Evolutionary conservation across 2,329 filamentous ascomycete genomes (phyloP), one percentile per base, ranked within the genome.

Genomic region (Parastagonospora avenae): DNA sequence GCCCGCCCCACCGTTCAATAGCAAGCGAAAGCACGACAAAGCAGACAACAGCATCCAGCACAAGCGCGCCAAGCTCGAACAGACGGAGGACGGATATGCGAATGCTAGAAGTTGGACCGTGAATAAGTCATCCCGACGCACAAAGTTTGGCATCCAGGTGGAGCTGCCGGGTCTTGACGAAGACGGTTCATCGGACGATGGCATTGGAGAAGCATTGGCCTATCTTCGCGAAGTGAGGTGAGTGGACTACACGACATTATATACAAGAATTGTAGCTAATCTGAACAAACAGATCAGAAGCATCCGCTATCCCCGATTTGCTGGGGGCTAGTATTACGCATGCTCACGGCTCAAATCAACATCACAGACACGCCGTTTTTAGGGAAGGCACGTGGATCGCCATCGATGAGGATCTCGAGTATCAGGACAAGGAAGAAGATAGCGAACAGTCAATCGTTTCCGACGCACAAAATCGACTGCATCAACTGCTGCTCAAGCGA

Each of bases 321-420:
- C 81, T 94, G 44, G 82, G 85, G 39, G 89, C 75, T 62, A 58
- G 68, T 11, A 52, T 60, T 36, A 60, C 68, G 36, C 19, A 53
- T 15, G 38, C 49, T 7, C 43, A 58, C 12, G 42, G 41, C 31
- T 52, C 35, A 12, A 45, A 28, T 32, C 29, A n/a, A 9, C 42
- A 19, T 8, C 16, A 24, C 66, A 76, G 46, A 64, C 72, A 15
- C 48, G 89, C 88, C 9, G 87, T 85, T 66, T 94, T 90, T 69
- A 78, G 85, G 12, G 90, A 96, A 60, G 92, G 91, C 42, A 89
- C 90, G 32, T 96, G 91, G 70, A 84, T 88, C 19, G 78, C 81
- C 2, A 80, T 84, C 0, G 75, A 72, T 32, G 39, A 44, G 11
- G 40, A 46, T 6, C 14, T 11, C 28, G 30, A 32, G 8, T 19